Evolutionary conservation across 1,139 yeast species (phyloP).

Genomic region (Suhomyces chickasaworum): DNA sequence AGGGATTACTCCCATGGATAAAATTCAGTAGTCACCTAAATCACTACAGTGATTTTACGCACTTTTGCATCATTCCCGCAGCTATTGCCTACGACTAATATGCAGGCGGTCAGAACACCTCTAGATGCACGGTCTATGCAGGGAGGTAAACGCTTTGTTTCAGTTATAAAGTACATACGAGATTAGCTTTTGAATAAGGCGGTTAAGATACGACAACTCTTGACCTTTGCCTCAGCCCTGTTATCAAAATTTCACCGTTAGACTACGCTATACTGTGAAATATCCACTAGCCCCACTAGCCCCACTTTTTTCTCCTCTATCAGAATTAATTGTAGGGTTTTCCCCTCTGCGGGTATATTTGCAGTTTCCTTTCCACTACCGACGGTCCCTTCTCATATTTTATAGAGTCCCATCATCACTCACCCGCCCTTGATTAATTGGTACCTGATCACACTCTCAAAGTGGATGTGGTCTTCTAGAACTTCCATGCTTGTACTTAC

Average conservation of each 20-base stretch:
- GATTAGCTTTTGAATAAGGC: background rate
- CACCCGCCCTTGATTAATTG: no score
- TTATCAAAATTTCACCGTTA: background rate
- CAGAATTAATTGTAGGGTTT: no score
- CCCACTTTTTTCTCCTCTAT: no score
- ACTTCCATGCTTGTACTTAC: background rate
- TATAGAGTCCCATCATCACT: no score
- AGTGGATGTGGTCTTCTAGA: background rate
- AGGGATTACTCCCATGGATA: background rate
- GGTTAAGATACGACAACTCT: background rate
- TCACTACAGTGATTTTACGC: background rate
- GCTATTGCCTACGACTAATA: background rate
- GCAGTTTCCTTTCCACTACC: no score
- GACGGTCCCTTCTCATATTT: no score
- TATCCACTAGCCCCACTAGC: no score
- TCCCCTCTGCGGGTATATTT: no score
- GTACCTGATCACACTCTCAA: background rate
- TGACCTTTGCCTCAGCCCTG: background rate
- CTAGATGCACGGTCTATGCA: background rate
- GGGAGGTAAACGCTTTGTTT: background rate
- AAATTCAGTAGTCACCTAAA: background rate
- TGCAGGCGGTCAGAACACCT: background rate
- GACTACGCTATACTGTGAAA: background rate
- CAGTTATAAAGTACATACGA: background rate
- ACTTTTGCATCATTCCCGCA: background rate